phyloP scores from a whole-genome alignment of 2,329 filamentous ascomycete genomes.

The Colletotrichum caudatum region DNA sequence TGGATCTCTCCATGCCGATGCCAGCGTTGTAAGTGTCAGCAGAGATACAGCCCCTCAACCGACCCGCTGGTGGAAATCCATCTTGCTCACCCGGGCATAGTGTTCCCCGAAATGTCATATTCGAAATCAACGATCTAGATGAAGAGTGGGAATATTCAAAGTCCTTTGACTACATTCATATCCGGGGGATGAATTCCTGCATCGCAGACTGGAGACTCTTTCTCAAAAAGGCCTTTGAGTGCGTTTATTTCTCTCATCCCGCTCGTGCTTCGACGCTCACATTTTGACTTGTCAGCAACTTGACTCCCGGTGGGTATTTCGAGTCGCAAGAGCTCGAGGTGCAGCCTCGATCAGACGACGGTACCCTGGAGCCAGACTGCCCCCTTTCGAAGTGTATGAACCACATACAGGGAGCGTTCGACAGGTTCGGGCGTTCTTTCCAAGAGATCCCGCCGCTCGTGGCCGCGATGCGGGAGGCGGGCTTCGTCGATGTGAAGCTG shows the following conservation, averaged over 20 bases:
- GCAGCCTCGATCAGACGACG: conserved; percentile 54
- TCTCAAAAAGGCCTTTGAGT: conserved; percentile 42
- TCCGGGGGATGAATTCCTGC: conserved; percentile 48
- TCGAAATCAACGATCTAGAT: conserved; percentile 50
- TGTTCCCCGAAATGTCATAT: conserved; percentile 47
- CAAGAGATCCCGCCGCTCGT: conserved; percentile 47
- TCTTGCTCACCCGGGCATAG: conserved; percentile 44
- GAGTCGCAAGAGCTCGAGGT: conserved; percentile 48
- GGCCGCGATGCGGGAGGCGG: conserved; percentile 59
- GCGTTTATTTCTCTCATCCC: background rate
- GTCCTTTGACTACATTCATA: conserved; percentile 51
- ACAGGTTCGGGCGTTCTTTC: conserved; percentile 47
- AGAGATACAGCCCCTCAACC: conserved; percentile 1
- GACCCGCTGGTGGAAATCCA: conserved; percentile 43
- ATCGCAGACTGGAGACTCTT: conserved; percentile 44
- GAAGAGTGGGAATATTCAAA: conserved; percentile 41
- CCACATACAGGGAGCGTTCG: conserved; percentile 48
- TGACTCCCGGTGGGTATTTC: conserved; percentile 47
- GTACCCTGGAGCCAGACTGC: conserved; percentile 46
- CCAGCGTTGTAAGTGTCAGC: conserved; percentile 46
- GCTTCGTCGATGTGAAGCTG: conserved; percentile 65
- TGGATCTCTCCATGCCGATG: conserved; percentile 51
- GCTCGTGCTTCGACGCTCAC: accelerated
- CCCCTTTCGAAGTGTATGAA: conserved; percentile 49
- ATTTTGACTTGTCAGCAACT: background rate